These are phyloP conservation scores for Hibiscus trionum DNA, from an alignment of 345 rosid species.

Conservation along the genomic window DNA sequence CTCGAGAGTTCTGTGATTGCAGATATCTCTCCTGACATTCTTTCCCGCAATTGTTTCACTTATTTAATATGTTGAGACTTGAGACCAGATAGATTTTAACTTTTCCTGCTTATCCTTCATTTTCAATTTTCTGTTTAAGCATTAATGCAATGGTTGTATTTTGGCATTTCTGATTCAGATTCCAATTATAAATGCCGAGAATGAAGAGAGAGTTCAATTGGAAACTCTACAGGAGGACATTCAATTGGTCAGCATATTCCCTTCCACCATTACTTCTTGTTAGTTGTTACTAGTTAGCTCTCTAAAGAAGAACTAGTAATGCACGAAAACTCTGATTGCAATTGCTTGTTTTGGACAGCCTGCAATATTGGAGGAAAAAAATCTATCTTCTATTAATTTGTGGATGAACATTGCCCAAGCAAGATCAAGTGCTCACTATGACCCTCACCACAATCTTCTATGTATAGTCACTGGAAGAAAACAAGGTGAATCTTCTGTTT, in stretches of 20 bases:
- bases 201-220: slow-evolving; percentile 60
- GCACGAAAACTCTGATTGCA: background rate
- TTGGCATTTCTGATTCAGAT: slow-evolving; percentile 31
- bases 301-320: background rate
- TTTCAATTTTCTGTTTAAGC: background rate
- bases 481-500: slow-evolving; percentile 40
- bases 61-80: slow-evolving; percentile 15
- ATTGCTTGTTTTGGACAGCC: slow-evolving; percentile 46
- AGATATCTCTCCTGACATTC: background rate
- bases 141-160: background rate
- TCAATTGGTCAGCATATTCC: slow-evolving; percentile 32
- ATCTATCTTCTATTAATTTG: slow-evolving; percentile 65
- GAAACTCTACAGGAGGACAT: slow-evolving; percentile 58
- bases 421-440: slow-evolving; percentile 81
- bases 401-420: slow-evolving; percentile 86
- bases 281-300: slow-evolving; percentile 17
- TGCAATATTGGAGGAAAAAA: slow-evolving; percentile 40
- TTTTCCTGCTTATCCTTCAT: background rate
- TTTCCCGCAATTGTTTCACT: background rate
- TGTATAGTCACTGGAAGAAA: slow-evolving; percentile 70
- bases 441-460: slow-evolving; percentile 84
- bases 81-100: background rate
- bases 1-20: background rate
- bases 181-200: slow-evolving; percentile 57
- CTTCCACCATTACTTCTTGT: slow-evolving; percentile 2